Evolutionary conservation across 2,329 filamentous ascomycete species (phyloP).

Genomic region (Hypomyces perniciosus): DNA sequence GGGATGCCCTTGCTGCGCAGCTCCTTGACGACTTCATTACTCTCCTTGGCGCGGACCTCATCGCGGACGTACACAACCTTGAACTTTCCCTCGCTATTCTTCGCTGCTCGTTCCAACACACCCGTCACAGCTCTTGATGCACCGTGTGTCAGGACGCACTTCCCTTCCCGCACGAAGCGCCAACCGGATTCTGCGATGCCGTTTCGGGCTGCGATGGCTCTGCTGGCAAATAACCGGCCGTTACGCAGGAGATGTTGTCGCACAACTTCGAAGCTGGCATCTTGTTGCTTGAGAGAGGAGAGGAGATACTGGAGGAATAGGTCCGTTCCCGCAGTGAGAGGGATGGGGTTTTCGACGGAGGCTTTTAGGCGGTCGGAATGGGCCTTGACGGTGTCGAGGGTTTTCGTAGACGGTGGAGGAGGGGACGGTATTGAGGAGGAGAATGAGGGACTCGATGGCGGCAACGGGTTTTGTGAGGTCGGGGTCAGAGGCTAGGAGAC

Average conservation of each 20-base stretch:
- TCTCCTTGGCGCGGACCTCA: slow-evolving; percentile 52
- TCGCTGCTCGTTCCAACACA: slow-evolving; percentile 61
- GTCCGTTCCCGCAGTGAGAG: slow-evolving; percentile 87
- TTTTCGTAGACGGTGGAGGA: slow-evolving; percentile 88
- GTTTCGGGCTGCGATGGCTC: slow-evolving; percentile 78
- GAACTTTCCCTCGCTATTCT: slow-evolving; percentile 62
- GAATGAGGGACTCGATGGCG: slow-evolving; percentile 85
- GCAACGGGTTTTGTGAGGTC: slow-evolving; percentile 94
- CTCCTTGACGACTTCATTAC: slow-evolving; percentile 62
- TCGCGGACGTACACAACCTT: slow-evolving; percentile 74
- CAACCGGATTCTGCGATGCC: slow-evolving; percentile 76
- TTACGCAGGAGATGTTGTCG: slow-evolving; percentile 80
- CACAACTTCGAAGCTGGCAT: slow-evolving; percentile 65
- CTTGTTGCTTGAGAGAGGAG: slow-evolving; percentile 58
- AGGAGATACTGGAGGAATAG: slow-evolving; percentile 94
- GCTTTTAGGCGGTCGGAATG: slow-evolving; percentile 73
- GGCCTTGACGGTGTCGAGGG: slow-evolving; percentile 73
- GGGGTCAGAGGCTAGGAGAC: slow-evolving; percentile 57
- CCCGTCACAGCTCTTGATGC: slow-evolving; percentile 78
- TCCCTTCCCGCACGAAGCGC: slow-evolving; percentile 71
- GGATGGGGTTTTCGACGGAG: slow-evolving; percentile 80
- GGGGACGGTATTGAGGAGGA: slow-evolving; percentile 71
- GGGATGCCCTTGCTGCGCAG: slow-evolving; percentile 70
- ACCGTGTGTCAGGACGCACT: slow-evolving; percentile 83
- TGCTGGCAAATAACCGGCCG: slow-evolving; percentile 75